Base-by-base conservation (phyloP, 371 early-diverging fungal species). In the Dichotomocladium elegans region DNA sequence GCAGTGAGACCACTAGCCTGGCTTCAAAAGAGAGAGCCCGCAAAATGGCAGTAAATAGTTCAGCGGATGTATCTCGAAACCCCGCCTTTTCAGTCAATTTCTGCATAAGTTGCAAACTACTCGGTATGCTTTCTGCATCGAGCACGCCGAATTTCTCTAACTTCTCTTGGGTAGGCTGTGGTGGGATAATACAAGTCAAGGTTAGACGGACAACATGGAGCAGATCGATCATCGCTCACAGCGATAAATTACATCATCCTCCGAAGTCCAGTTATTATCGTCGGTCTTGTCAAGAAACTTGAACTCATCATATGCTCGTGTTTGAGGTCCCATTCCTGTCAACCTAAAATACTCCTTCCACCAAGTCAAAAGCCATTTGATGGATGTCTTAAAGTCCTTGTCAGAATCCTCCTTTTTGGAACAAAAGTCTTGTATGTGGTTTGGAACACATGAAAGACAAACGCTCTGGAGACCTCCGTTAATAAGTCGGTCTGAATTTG, bases 1-100 rank as follows among this genome's bases (percentile, higher is more conserved):
- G 87, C 3, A 90, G 53, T 4, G 91, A 88, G 31, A 72, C 75
- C 3, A 90, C 73, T 6, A 90, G 58, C 12, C 91, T 74, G 0
- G 82, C 56, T 34, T 80, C 74, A 22, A 80, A 60, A 3, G 76
- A 79, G 12, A 81, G 56, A 0, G 80, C 60, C 15, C 89, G 66
- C 40, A 79, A 66, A 1, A 81, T 58, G 1, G 81, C 80, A 1
- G 79, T 79, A 56, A 90, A 86, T 6, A 86, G 51, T 51, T 87
- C 64, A 1, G 79, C 72, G 42, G 73, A 72, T 2, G 77, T 72
- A 50, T 87, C 85, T 1, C 73, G 67, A 2, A 69, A 62, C 9
- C 70, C 74, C 5, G 57, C 31, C 41, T 60, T 59, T 1, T 46
- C 44, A 10, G 46, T 34, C 8, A 72, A 35, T 1, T 57, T 46